These are phyloP conservation scores for Corylus heterophylla DNA, from an alignment of 306 rosid genomes.

Conservation along the genomic window DNA sequence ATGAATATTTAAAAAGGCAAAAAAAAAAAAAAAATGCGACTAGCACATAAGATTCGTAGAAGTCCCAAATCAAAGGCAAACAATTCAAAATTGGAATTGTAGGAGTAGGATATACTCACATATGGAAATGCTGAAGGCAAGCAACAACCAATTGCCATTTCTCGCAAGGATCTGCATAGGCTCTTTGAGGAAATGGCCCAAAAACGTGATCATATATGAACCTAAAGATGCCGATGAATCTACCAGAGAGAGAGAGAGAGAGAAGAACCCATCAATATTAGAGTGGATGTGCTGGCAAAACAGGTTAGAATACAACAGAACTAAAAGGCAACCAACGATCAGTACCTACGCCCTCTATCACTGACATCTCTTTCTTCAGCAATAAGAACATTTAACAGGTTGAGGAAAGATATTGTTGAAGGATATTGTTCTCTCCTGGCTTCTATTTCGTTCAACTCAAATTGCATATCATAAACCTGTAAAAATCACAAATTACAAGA, in stretches of 20 bases:
- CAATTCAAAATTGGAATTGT: constrained; percentile 19
- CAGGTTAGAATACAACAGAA: constrained; percentile 17
- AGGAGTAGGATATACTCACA: constrained; percentile 56
- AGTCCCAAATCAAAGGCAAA: constrained; percentile 16
- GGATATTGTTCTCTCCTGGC: constrained; percentile 97
- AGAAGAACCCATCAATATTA: constrained; percentile 14
- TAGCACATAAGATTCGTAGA: neutral
- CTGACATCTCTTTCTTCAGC: constrained; percentile 88
- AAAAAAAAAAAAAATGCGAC: neutral
- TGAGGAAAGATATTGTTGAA: constrained; percentile 91
- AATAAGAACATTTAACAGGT: constrained; percentile 84
- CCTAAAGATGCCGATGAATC: constrained; percentile 94
- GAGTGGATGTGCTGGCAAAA: constrained; percentile 8
- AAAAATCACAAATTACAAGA: constrained; percentile 28
- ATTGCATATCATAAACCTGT: constrained; percentile 98
- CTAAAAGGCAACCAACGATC: constrained; percentile 17
- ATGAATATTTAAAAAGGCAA: neutral
- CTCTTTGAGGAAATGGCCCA: constrained; percentile 98
- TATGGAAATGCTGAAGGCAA: constrained; percentile 87
- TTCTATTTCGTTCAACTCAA: constrained; percentile 90
- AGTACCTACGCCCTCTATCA: constrained; percentile 91
- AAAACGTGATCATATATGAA: constrained; percentile 94
- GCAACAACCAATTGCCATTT: constrained; percentile 94
- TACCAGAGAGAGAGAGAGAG: constrained; percentile 31
- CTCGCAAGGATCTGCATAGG: constrained; percentile 81